phyloP scores from a whole-genome alignment of 2,329 filamentous ascomycete species.

The Onygena corvina region DNA sequence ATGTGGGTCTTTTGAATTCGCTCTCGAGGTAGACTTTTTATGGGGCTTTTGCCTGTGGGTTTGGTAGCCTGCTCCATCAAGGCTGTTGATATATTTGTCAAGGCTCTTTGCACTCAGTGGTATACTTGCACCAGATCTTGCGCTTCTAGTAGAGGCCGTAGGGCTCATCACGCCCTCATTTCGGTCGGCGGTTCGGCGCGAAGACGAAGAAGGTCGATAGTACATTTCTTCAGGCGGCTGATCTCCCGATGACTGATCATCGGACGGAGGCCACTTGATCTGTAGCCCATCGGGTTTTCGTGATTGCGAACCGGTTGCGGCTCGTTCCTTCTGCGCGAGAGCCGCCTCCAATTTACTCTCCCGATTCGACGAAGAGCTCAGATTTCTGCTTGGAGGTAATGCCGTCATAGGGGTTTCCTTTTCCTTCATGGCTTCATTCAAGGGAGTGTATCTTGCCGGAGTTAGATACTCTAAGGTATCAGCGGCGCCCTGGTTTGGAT shows the following conservation, averaged over 20 bases:
- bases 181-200: slow-evolving; percentile 6
- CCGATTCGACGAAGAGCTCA: slow-evolving; percentile 1
- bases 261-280: slow-evolving; percentile 42
- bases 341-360: slow-evolving; percentile 15
- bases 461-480: slow-evolving; percentile 30
- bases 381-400: slow-evolving; percentile 45
- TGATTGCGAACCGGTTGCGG: slow-evolving; percentile 52
- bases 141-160: slow-evolving; percentile 34
- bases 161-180: slow-evolving; percentile 19
- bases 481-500: slow-evolving; percentile 24
- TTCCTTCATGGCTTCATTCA: slow-evolving; percentile 25
- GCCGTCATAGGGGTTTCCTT: slow-evolving; percentile 48
- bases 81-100: slow-evolving; percentile 74
- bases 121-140: slow-evolving; percentile 42
- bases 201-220: slow-evolving; percentile 1
- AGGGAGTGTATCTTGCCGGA: slow-evolving; percentile 36
- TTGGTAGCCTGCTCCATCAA: slow-evolving; percentile 63
- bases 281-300: slow-evolving; percentile 67
- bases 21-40: slow-evolving; percentile 41
- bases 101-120: slow-evolving; percentile 54
- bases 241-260: not conserved
- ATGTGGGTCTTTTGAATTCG: slow-evolving; percentile 49
- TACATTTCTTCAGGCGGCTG: slow-evolving; percentile 1
- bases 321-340: slow-evolving; percentile 45
- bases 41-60: slow-evolving; percentile 41